Conservation (phyloP, 352 stramenopile species). For the Pseudoperonospora humuli region DNA sequence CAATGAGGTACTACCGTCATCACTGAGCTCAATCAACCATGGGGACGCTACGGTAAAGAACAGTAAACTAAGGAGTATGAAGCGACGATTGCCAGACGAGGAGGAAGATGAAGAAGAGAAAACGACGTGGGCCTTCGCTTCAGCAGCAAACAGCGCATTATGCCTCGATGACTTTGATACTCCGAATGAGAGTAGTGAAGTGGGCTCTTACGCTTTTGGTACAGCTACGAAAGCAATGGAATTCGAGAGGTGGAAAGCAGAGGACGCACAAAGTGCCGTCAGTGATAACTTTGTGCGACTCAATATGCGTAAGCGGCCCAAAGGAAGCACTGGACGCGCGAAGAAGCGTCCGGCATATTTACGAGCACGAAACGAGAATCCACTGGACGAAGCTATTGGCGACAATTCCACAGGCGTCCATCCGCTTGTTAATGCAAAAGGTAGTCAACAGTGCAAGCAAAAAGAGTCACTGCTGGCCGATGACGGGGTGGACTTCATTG, state of each 20-base stretch:
- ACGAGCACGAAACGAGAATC: constrained; percentile 24
- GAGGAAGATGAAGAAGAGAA: constrained; percentile 8
- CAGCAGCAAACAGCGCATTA: constrained; percentile 16
- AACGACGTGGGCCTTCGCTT: constrained; percentile 30
- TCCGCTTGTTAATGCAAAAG: constrained; percentile 19
- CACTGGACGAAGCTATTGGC: constrained; percentile 14
- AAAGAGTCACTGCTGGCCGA: constrained; percentile 19
- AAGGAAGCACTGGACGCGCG: constrained; percentile 52
- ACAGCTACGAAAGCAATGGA: constrained; percentile 13
- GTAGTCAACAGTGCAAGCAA: constrained; percentile 23
- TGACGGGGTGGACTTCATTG: constrained; percentile 71
- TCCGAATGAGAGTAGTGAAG: neutral
- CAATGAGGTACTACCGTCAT: neutral
- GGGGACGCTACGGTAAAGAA: neutral
- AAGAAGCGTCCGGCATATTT: constrained; percentile 68
- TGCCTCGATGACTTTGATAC: constrained; percentile 38
- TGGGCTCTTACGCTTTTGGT: neutral
- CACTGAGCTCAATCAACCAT: neutral
- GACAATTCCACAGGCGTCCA: constrained; percentile 10
- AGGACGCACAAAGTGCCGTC: constrained; percentile 36
- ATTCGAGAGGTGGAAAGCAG: constrained; percentile 58
- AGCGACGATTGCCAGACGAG: constrained; percentile 4
- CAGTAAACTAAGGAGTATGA: constrained; percentile 3
- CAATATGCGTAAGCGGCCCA: constrained; percentile 72
- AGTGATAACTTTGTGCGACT: constrained; percentile 78